Evolutionary conservation across 768 basidiomycete genomes (phyloP).

Genomic region (Agaricus sinodeliciosus): DNA sequence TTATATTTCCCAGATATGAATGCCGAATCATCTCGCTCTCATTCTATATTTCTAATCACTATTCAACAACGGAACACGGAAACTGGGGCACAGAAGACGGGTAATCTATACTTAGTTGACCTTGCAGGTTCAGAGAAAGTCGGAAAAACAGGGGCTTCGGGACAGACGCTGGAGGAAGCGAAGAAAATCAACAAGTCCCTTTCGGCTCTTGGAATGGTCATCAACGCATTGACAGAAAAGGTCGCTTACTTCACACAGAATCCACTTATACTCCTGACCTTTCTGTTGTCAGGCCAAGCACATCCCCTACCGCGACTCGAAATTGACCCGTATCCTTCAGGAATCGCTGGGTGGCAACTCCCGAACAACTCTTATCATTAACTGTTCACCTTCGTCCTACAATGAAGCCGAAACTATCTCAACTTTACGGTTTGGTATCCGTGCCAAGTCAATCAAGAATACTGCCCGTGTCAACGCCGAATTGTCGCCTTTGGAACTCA

Average conservation of each 20-base stretch:
- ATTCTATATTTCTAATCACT: conserved; percentile 97
- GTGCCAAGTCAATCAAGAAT: conserved; percentile 99
- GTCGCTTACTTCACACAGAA: conserved; percentile 28
- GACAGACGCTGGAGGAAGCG: conserved; percentile 97
- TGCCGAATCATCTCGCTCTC: conserved; percentile 96
- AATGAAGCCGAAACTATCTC: conserved; percentile 96
- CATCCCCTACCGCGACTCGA: conserved; percentile 98
- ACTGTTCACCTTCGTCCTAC: conserved; percentile 96
- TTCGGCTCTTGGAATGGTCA: conserved; percentile 98
- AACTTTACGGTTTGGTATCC: conserved; percentile 98
- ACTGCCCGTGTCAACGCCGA: conserved; percentile 98
- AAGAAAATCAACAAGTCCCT: conserved; percentile 99
- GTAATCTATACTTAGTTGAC: conserved; percentile 96
- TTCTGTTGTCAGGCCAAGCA: conserved; percentile 68
- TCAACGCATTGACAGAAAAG: conserved; percentile 98
- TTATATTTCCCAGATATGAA: conserved; percentile 78
- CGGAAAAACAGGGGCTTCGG: conserved; percentile 98
- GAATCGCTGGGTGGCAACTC: conserved; percentile 96
- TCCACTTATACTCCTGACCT: not conserved
- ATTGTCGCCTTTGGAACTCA: conserved; percentile 93
- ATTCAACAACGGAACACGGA: conserved; percentile 97
- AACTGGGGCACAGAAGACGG: conserved; percentile 91
- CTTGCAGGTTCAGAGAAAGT: conserved; percentile 99
- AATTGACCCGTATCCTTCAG: conserved; percentile 98
- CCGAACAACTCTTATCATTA: conserved; percentile 96